Conservation (phyloP, 768 basidiomycete species). For the Boletus rubescentipes region DNA sequence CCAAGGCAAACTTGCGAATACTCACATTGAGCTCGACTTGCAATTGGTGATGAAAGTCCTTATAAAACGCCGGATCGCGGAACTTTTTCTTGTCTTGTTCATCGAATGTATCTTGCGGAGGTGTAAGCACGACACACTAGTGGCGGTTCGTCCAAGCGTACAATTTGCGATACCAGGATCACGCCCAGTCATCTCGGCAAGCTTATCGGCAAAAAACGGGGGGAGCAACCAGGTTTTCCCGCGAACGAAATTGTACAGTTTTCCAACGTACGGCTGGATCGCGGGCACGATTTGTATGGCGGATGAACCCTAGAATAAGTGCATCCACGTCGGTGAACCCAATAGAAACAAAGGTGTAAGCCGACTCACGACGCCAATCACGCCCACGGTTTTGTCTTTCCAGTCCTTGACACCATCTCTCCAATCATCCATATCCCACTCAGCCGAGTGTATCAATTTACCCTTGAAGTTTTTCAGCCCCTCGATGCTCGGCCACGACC, state of each 20-base stretch:
- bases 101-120: constrained; percentile 35
- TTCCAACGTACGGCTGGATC: constrained; percentile 50
- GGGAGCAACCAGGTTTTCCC: constrained; percentile 58
- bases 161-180: constrained; percentile 42
- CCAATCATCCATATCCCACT: constrained; percentile 52
- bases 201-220: constrained; percentile 41
- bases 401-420: constrained; percentile 47
- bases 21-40: constrained; percentile 46
- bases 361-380: constrained; percentile 55
- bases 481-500: constrained; percentile 67
- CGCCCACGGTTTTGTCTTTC: constrained; percentile 52
- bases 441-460: constrained; percentile 59
- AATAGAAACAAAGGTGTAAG: neutral
- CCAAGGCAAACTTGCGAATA: neutral
- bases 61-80: constrained; percentile 48
- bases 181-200: constrained; percentile 40
- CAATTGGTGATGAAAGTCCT: constrained; percentile 46
- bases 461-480: constrained; percentile 59
- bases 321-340: neutral
- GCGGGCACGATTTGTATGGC: constrained; percentile 61
- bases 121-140: neutral
- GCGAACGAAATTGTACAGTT: constrained; percentile 55
- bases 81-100: constrained; percentile 51
- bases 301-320: constrained; percentile 51
- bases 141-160: constrained; percentile 12